phyloP scores from a whole-genome alignment of 2,329 filamentous ascomycete genomes.

The Whalleya microplaca region DNA sequence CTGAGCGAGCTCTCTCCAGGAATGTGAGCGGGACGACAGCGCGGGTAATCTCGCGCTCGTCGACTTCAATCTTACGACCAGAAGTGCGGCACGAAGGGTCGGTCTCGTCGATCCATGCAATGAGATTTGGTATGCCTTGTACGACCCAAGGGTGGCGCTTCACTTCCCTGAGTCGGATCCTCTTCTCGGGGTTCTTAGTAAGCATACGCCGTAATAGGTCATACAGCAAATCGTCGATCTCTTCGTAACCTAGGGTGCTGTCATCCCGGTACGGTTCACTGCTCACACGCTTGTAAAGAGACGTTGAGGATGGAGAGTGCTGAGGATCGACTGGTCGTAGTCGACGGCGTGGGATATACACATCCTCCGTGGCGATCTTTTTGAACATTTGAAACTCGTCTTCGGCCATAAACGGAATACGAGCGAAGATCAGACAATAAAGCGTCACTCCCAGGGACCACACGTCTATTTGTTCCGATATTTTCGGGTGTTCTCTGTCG shows the following conservation, averaged over 20 bases:
- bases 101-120: constrained; percentile 90
- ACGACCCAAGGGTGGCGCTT: constrained; percentile 94
- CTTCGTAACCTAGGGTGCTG: constrained; percentile 81
- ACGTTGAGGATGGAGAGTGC: constrained; percentile 58
- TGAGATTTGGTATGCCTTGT: constrained; percentile 72
- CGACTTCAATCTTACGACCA: constrained; percentile 88
- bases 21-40: constrained; percentile 90
- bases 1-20: constrained; percentile 81
- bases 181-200: constrained; percentile 84
- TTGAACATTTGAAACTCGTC: constrained; percentile 92
- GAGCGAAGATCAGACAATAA: constrained; percentile 92
- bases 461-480: constrained; percentile 93
- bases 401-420: constrained; percentile 89
- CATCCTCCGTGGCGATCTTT: constrained; percentile 89
- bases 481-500: constrained; percentile 69
- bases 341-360: constrained; percentile 82
- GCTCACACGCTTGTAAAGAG: constrained; percentile 60
- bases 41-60: constrained; percentile 84
- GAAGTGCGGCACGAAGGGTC: constrained; percentile 79
- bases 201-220: constrained; percentile 82
- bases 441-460: constrained; percentile 97
- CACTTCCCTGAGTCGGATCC: constrained; percentile 88
- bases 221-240: constrained; percentile 77
- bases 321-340: constrained; percentile 74
- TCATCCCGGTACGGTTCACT: constrained; percentile 73